A percentile compares a stretch with the other conserved stretches of the same genome.
Conservation (phyloP, 164 flowering plant species). For the Hamamelis virginiana region DNA sequence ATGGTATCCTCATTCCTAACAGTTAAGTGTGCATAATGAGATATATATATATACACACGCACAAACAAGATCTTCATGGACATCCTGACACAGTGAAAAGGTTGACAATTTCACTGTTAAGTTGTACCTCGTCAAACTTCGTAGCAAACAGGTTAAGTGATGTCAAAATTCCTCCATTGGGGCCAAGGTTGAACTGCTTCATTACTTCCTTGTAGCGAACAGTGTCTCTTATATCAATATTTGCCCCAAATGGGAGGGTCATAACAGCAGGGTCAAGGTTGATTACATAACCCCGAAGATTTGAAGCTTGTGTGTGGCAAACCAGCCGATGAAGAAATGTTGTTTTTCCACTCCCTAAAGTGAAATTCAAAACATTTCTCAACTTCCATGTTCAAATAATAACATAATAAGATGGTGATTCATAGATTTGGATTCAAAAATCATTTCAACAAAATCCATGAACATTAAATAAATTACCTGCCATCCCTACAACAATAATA, state of each 20-base stretch:
- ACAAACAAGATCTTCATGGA: no score
- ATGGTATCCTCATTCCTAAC: neutral
- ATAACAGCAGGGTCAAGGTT: constrained; percentile 93
- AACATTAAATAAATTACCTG: constrained; percentile 42
- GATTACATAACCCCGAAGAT: constrained; percentile 73
- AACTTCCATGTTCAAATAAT: neutral
- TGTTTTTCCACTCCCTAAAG: constrained; percentile 93
- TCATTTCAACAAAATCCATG: neutral
- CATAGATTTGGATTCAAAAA: neutral
- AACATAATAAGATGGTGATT: neutral
- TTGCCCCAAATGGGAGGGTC: constrained; percentile 89
- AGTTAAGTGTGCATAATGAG: neutral
- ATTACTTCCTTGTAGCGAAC: constrained; percentile 91
- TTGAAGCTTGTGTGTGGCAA: constrained; percentile 70
- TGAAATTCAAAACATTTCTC: constrained; percentile 1
- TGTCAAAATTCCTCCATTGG: constrained; percentile 93
- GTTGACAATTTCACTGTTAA: no score
- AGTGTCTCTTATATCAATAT: constrained; percentile 93
- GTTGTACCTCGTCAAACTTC: constrained; percentile 87
- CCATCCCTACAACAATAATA: constrained; percentile 91
- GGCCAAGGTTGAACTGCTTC: constrained; percentile 95
- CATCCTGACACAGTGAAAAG: no score
- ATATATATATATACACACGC: no score
- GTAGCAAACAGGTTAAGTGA: constrained; percentile 91
- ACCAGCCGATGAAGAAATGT: constrained; percentile 86